Conservation (phyloP, 768 basidiomycete genomes). For the Pisolithus albus region DNA sequence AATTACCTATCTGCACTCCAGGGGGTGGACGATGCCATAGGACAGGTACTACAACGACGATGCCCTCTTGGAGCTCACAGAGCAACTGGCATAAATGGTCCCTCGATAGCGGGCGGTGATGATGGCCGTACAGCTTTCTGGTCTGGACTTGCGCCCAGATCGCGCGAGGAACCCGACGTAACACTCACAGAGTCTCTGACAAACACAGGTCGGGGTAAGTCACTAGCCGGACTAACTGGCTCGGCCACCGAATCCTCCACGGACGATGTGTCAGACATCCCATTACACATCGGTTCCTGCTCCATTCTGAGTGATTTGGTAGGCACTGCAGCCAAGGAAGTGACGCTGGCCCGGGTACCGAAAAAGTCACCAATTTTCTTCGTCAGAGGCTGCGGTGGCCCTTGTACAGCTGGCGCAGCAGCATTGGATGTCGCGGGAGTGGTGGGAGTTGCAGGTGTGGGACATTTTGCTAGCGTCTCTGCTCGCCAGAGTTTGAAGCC, state of each 20-base stretch:
- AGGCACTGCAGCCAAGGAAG: constrained; percentile 35
- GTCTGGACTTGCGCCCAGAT: constrained; percentile 25
- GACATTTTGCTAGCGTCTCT: constrained; percentile 26
- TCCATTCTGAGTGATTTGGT: constrained; percentile 19
- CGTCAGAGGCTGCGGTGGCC: constrained; percentile 40
- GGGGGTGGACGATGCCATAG: too few relatives aligned
- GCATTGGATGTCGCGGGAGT: constrained; percentile 18
- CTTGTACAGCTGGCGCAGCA: constrained; percentile 16
- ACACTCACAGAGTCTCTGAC: constrained; percentile 26
- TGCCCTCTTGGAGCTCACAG: constrained; percentile 18
- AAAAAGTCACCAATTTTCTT: constrained; percentile 72
- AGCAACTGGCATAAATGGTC: constrained; percentile 18
- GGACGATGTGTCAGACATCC: constrained; percentile 30
- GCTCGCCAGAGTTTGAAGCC: constrained; percentile 67
- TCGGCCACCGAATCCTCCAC: constrained; percentile 31
- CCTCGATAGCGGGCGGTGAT: constrained; percentile 12
- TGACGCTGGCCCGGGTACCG: constrained; percentile 46
- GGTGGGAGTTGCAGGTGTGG: constrained; percentile 22
- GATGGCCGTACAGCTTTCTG: constrained; percentile 14
- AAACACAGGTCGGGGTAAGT: constrained; percentile 20
- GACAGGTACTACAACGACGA: constrained; percentile 6
- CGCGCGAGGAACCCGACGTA: constrained; percentile 20
- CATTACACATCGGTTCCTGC: constrained; percentile 20
- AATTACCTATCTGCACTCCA: too few relatives aligned
- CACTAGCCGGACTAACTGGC: constrained; percentile 28